Base-by-base conservation (phyloP, 2,329 filamentous ascomycete genomes). In the Didymella pinodella region DNA sequence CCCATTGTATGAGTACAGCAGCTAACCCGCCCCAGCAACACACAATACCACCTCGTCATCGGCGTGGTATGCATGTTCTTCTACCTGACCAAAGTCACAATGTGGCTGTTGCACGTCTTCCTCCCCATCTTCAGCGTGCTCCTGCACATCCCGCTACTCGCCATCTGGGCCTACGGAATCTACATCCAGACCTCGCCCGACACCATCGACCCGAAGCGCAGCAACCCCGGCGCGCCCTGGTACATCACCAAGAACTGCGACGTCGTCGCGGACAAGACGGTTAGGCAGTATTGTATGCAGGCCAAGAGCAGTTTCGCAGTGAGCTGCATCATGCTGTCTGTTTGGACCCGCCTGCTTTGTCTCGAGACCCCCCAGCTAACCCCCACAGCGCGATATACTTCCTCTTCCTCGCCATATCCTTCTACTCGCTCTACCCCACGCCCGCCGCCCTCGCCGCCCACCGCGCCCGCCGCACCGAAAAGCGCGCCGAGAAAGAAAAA, bases 11-110 rank as follows among this genome's bases (percentile, higher is more conserved):
- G 14, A n/a, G 10, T 16, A 18, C 25, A 26, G 14, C 12, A 43
- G 38, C 49, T 70, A 49, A 66, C 55, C 11, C 11, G 18, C 12
- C 29, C 43, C 71, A 93, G 90, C 55, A 81, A 92, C 62, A 92
- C 90, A 47, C 82, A 89, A 66, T 92, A 86, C 79, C 92, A 93
- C 71, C 86, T 93, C 66, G 88, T 89, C 71, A 89, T 93, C 66
- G 89, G 90, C 36, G 85, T 94, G 65, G 81, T 92, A 53, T 88
- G 87, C 57, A 88, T 91, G 75, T 94, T 94, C 80, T 83, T 92
- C 73, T 84, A 92, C 62, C 83, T 93, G 44, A 81, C 84, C 75
- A 93, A 92, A 80, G 82, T 85, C 63, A 85, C 90, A 61, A 82
- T 85, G 69, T 88, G 85, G 78, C 86, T 91, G 69, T 86, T 93